Evolutionary conservation across 2,329 filamentous ascomycete genomes (phyloP), one percentile per base, ranked within the genome.

Genomic region (Penicillium psychrosexuale): DNA sequence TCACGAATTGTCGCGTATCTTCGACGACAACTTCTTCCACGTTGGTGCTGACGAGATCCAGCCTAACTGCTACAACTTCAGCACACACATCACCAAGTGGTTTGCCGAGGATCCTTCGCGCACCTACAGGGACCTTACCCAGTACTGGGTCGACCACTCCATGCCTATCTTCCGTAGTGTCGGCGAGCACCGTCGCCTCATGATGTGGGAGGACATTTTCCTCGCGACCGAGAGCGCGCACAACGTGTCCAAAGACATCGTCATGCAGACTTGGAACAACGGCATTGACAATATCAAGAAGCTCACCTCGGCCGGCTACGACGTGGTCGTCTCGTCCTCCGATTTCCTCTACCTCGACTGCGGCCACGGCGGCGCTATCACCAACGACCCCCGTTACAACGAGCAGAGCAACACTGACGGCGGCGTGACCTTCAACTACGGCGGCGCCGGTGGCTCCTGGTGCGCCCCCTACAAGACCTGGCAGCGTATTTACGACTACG

Each of bases 401-500:
- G 77, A 80, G 31, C 74, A 78, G 72, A 64, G 65, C 40, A 84
- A 84, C 65, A 80, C 81, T 0, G 75, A 79, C 7, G 65, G 64
- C 17, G 67, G 65, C 0, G 66, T 75, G 4, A 81, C 73, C 63
- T 83, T 82, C 76, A 83, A 84, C 74, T 84, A 79, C 64, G 73
- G 73, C n/a, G 81, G 77, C 42, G 59, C 52, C 22, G 81, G 81
- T 37, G 81, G 81, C 17, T 81, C 78, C n/a, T 84, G 81, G 81
- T 84, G 81, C 63, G 78, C 76, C 0, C 81, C 81, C 0, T 84
- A 83, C 74, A 84, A 84, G 67, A 82, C 80, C 19, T 84, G 80
- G 80, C 81, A 83, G 66, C 80, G 81, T 46, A 82, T 84, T 69
- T 84, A 84, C 69, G 74, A 82, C 73, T 83, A 78, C 66, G 81